Evolutionary conservation across 129 eudicot genomes (phyloP).

Genomic region (Sambucus nigra): DNA sequence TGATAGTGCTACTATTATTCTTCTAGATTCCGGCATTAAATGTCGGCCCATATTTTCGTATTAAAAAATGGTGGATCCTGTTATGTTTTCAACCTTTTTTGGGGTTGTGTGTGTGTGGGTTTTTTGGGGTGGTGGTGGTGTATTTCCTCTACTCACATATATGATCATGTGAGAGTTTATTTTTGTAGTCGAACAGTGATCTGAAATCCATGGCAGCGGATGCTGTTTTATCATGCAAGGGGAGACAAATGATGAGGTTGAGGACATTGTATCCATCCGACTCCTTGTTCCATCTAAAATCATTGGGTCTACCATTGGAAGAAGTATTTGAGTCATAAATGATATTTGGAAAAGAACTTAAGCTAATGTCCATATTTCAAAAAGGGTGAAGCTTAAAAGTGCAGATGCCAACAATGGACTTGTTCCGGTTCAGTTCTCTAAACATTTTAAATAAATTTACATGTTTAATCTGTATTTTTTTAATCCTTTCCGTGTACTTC

Average conservation of each 20-base stretch:
- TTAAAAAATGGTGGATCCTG: too few species aligned
- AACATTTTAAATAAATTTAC: neutral
- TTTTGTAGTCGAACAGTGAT: too few species aligned
- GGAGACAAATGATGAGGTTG: constrained; percentile 80
- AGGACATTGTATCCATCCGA: constrained; percentile 43
- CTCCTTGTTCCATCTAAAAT: constrained; percentile 84
- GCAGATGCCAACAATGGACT: constrained; percentile 66
- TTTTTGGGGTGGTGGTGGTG: too few species aligned
- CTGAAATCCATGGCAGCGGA: constrained; percentile 84
- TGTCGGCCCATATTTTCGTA: too few species aligned
- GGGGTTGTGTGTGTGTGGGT: too few species aligned
- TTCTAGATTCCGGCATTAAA: too few species aligned
- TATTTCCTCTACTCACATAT: too few species aligned
- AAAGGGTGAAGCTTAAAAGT: constrained; percentile 66
- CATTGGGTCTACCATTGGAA: constrained; percentile 90
- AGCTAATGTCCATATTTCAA: constrained; percentile 87
- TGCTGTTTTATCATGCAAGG: constrained; percentile 88
- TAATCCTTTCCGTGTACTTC: neutral
- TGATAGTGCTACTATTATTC: too few species aligned
- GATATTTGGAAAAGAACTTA: constrained; percentile 83
- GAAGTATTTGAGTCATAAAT: constrained; percentile 82
- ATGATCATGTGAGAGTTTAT: too few species aligned
- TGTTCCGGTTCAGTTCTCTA: constrained; percentile 53
- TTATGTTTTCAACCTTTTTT: too few species aligned
- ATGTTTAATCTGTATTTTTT: neutral